Base-by-base conservation (phyloP, 2,329 filamentous ascomycete species). In the Rutstroemia sp. region DNA sequence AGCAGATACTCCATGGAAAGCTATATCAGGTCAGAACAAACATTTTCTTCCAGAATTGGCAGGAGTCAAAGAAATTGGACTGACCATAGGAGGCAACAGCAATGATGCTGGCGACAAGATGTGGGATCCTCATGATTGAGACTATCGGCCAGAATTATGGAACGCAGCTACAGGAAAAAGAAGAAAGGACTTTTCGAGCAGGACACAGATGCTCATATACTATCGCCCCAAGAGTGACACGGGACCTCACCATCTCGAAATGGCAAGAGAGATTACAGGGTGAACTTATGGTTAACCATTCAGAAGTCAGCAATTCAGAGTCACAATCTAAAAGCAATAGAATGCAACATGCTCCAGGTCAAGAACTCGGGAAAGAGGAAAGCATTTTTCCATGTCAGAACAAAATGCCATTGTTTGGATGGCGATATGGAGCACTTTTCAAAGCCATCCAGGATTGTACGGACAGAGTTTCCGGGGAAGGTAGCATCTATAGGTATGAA, bases 81-180 rank as follows among this genome's bases (percentile, higher is more conserved):
- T 60, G 51, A 68, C 66, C 61, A 59, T 46, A 64, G 21, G 61
- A 49, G 30, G 60, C 58, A 57, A 60, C 53, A 48, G 58, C 61
- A 54, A 66, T 34, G 58, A 63, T 48, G 46, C 61, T 56, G 57
- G 47, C 55, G n/a, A 64, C 49, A 44, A 66, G 49, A 45, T 49
- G 61, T n/a, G 53, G 57, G 27, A 57, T 51, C 61, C 61, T 65
- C 66, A 68, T 68, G 21, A 49, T 65, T 58, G 48, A 54, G 48
- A 38, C 38, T 51, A 59, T 58, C 52, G 50, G 58, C 57, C 58
- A 38, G 17, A 23, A 6, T 10, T 19, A 34, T 6, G 9, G 45
- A 50, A 44, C n/a, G 21, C 16, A 50, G 17, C 10, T 19, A 7
- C 19, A 17, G 14, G 27, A n/a, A 3, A 25, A 25, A 42, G 17